Conservation (phyloP, 768 basidiomycete genomes). For the Neoboletus magnificus region DNA sequence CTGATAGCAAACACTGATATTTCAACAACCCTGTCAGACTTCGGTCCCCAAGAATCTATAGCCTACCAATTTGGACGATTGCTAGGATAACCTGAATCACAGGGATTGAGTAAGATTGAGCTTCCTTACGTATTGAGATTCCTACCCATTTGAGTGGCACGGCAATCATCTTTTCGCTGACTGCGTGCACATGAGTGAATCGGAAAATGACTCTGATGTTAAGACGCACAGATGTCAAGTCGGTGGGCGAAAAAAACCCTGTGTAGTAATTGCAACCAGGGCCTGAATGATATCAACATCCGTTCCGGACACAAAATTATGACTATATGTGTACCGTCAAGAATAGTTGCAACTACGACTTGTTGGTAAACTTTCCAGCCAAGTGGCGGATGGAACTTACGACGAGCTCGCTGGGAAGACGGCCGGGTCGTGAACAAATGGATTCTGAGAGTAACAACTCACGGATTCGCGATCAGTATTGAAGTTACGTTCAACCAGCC, state of each 20-base stretch:
- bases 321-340: not conserved
- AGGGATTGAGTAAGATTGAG: not conserved
- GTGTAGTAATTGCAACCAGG: not conserved
- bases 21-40: not conserved
- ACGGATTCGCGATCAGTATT: not conserved
- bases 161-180: not conserved
- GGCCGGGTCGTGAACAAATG: not conserved
- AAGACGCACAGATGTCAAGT: constrained; percentile 11
- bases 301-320: not conserved
- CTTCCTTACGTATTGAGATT: not conserved
- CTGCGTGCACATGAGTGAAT: not conserved
- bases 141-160: constrained; percentile 2
- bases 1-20: not conserved
- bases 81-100: not conserved
- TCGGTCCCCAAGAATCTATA: no score
- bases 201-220: not conserved
- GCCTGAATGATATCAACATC: constrained; percentile 1
- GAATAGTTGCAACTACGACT: not conserved
- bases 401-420: constrained; percentile 1
- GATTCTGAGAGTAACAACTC: not conserved
- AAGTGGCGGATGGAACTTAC: not conserved
- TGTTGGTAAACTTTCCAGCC: not conserved
- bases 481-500: not conserved
- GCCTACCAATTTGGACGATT: constrained; percentile 2
- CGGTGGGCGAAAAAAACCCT: constrained; percentile 14